Base-by-base conservation (phyloP, 371 early-diverging fungal species). In the Mortierella sp. region DNA sequence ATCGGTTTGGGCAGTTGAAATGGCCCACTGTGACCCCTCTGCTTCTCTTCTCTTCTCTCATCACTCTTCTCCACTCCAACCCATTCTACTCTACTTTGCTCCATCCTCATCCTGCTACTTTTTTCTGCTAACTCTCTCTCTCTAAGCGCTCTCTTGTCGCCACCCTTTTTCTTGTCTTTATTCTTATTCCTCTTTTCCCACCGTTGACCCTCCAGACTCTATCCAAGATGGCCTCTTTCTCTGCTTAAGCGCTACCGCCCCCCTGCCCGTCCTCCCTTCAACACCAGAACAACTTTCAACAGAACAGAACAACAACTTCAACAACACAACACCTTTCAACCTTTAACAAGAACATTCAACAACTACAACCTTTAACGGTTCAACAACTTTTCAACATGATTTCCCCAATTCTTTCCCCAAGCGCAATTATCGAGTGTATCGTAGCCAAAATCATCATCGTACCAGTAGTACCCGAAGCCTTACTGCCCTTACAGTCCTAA, bases 401-500 rank as follows among this genome's bases (percentile, higher is more conserved):
- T 67, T 67, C 74, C 68, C 60, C 74, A 67, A 74, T 60, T 67
- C 62, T 59, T 50, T 43, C 44, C 67, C 67, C 63, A 27, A 58
- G 52, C 57, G 51, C 71, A 57, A 72, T 61, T 51, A 67, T 54
- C 54, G 53, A 58, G 45, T 62, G 57, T 57, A 71, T 63, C 51
- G 37, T 47, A 58, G 39, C 56, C 56, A 66, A 57, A 60, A 22
- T 44, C 49, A 57, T 57, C 48, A 66, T 74, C 60, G n/a, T 43
- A 41, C 37, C 47, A 47, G 60, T 60, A 74, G 67, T 63, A 74
- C 52, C 54, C 21, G 52, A 48, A 37, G 59, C 59, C 63, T 59
- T 71, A 71, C 45, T 43, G 25, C 56, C 69, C 77, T 68, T 76
- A 76, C 67, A 67, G 51, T 63, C 67, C 47, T 67, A 63, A 63